Evolutionary conservation across 2,329 filamentous ascomycete genomes (phyloP).

Genomic region (Ophidiomyces ophidiicola): DNA sequence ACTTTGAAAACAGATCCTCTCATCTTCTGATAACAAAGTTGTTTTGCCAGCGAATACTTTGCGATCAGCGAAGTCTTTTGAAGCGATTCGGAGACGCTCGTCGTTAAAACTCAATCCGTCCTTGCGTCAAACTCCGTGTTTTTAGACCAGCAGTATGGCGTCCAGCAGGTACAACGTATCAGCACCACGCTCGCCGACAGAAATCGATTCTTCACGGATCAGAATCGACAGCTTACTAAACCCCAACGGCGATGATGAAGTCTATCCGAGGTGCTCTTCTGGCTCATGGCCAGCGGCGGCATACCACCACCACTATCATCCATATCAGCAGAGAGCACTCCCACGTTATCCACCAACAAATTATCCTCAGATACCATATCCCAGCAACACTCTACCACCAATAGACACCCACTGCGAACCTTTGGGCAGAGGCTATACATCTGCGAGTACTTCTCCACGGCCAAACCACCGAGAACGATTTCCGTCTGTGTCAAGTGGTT

Average conservation of each 20-base stretch:
- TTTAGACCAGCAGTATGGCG: constrained; percentile 4
- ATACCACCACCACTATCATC: constrained; percentile 9
- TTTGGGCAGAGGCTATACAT: constrained; percentile 14
- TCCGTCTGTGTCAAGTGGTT: constrained; percentile 32
- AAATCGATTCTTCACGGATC: constrained; percentile 9
- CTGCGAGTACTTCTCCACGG: constrained; percentile 26
- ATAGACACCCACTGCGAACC: constrained; percentile 9
- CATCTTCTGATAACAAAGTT: too few relatives aligned
- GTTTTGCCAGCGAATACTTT: too few relatives aligned
- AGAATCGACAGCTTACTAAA: constrained; percentile 12
- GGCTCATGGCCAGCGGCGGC: constrained; percentile 3
- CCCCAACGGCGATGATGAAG: constrained; percentile 4
- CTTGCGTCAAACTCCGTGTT: too few relatives aligned
- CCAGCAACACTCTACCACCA: constrained; percentile 1
- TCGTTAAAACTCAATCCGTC: background rate
- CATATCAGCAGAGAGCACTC: constrained; percentile 8
- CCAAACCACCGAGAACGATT: constrained; percentile 31
- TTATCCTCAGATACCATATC: constrained; percentile 7
- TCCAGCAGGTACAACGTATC: constrained; percentile 1
- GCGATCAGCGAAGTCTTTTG: too few relatives aligned
- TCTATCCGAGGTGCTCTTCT: constrained; percentile 1
- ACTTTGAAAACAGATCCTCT: too few relatives aligned
- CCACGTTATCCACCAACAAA: constrained; percentile 4
- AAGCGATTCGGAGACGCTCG: too few relatives aligned
- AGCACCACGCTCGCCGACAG: constrained; percentile 8